phyloP scores from a whole-genome alignment of 163 green algal species.

The Scenedesmus sp. region DNA sequence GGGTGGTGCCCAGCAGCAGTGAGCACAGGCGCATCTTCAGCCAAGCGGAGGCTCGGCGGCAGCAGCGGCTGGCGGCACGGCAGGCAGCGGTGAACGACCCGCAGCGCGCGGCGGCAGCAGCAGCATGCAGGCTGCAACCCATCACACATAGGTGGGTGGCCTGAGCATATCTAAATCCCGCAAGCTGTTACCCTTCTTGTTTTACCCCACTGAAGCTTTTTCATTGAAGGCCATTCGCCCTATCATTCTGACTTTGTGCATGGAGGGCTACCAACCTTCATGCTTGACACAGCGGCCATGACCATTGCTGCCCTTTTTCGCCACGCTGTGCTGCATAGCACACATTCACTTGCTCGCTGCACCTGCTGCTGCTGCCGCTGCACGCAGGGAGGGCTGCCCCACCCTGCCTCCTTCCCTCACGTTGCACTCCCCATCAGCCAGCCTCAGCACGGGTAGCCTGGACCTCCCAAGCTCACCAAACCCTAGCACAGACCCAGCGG shows the following conservation, averaged over 20 bases:
- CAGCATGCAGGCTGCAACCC: constrained; percentile 43
- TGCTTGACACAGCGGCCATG: background rate
- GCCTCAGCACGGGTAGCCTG: background rate
- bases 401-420: constrained; percentile 49
- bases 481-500: background rate
- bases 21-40: constrained; percentile 67
- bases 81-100: constrained; percentile 48
- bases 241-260: too few relatives aligned
- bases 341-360: too few relatives aligned
- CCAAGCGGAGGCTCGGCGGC: constrained; percentile 66
- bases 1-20: constrained; percentile 64
- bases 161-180: too few relatives aligned
- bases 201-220: too few relatives aligned
- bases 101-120: constrained; percentile 9
- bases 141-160: constrained; percentile 54
- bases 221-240: too few relatives aligned
- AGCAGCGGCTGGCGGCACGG: constrained; percentile 66
- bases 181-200: too few relatives aligned
- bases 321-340: too few relatives aligned
- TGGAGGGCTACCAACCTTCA: too few relatives aligned
- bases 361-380: constrained; percentile 6
- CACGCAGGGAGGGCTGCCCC: constrained; percentile 56
- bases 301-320: background rate
- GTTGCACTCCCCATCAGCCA: constrained; percentile 6
- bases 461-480: background rate